Conservation (phyloP, 1,284 basidiomycete genomes). For the Sporisorium exsertum region DNA sequence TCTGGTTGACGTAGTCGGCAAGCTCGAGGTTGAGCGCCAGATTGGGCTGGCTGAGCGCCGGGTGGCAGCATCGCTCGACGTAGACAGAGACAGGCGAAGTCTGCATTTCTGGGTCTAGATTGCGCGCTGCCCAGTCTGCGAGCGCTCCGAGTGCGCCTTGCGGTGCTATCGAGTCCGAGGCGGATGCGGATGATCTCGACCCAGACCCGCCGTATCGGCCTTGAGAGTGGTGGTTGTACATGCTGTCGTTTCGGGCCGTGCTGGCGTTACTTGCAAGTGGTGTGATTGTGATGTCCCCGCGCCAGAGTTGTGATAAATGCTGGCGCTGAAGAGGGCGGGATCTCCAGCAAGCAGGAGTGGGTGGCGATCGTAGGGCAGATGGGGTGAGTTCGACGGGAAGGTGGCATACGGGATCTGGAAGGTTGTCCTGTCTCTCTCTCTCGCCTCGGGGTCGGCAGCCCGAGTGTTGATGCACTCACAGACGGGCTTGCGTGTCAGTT, state of each 20-base stretch:
- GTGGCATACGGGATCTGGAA: neutral
- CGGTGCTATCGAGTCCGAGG: conserved; percentile 25
- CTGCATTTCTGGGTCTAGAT: conserved; percentile 55
- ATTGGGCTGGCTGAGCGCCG: conserved; percentile 86
- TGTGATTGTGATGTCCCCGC: no score
- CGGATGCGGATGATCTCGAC: conserved; percentile 27
- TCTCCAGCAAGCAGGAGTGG: neutral
- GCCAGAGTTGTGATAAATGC: neutral
- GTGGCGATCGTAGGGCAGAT: neutral
- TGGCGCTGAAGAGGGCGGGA: neutral
- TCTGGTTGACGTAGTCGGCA: conserved; percentile 89
- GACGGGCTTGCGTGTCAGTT: conserved; percentile 2
- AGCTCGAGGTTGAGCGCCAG: conserved; percentile 92
- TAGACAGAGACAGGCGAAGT: conserved; percentile 53
- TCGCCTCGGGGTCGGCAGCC: neutral
- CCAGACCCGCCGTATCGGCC: conserved; percentile 34
- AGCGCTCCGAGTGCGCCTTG: conserved; percentile 50
- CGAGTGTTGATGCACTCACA: neutral
- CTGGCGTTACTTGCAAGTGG: no score
- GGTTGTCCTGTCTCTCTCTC: neutral
- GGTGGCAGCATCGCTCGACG: conserved; percentile 83
- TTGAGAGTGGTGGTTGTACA: conserved; percentile 53
- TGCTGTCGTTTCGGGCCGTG: conserved; percentile 2
- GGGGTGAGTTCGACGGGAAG: neutral
- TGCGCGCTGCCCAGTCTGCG: conserved; percentile 63